phyloP scores from a whole-genome alignment of 805 yeast species.

The Pichia heedii region DNA sequence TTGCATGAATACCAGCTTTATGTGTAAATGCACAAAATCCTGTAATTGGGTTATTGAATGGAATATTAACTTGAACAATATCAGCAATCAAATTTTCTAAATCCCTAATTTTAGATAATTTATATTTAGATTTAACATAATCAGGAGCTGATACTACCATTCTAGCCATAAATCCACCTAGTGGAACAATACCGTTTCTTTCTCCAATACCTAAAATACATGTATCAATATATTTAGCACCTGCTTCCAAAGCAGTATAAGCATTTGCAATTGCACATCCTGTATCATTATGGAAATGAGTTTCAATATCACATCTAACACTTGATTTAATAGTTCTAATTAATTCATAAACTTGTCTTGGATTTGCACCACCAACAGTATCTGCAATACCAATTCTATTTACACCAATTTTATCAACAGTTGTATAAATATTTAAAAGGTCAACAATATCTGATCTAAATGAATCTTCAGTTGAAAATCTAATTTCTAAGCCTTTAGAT shows the following conservation, averaged over 20 bases:
- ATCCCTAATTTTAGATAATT: slow-evolving; percentile 46
- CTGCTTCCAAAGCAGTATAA: slow-evolving; percentile 54
- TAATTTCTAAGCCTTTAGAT: slow-evolving; percentile 50
- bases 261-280: slow-evolving; percentile 60
- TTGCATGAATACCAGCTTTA: slow-evolving; percentile 57
- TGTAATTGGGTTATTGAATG: slow-evolving; percentile 55
- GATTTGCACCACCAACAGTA: slow-evolving; percentile 57
- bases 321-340: slow-evolving; percentile 50
- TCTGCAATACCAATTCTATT: slow-evolving; percentile 58
- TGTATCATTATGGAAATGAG: slow-evolving; percentile 56
- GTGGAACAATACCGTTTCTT: slow-evolving; percentile 54
- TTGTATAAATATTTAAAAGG: slow-evolving; percentile 47
- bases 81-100: slow-evolving; percentile 52
- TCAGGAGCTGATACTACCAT: slow-evolving; percentile 56
- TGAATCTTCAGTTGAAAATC: slow-evolving; percentile 52
- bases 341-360: slow-evolving; percentile 53
- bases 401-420: slow-evolving; percentile 55
- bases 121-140: slow-evolving; percentile 49
- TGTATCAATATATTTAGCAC: slow-evolving; percentile 50
- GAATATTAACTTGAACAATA: slow-evolving; percentile 49
- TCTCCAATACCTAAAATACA: slow-evolving; percentile 56
- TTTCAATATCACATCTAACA: slow-evolving; percentile 50
- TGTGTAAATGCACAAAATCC: slow-evolving; percentile 60
- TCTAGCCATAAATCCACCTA: slow-evolving; percentile 56
- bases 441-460: slow-evolving; percentile 55